Evolutionary conservation across 768 basidiomycete species (phyloP), one percentile per base, ranked within the genome.

Genomic region (Phlegmacium glaucopus): DNA sequence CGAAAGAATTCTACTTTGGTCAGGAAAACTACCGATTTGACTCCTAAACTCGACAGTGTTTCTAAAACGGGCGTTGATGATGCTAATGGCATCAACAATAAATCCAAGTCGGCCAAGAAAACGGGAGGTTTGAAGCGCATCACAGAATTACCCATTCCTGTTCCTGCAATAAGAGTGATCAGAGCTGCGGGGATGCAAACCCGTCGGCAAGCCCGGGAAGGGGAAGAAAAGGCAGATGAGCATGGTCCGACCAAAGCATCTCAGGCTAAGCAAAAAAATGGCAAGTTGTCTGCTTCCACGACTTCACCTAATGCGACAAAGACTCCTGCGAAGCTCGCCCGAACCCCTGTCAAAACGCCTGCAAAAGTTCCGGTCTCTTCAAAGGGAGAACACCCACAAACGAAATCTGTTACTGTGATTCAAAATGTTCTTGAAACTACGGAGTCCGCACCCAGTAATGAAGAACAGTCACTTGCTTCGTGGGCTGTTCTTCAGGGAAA

Each of bases 81-180:
- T 11, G 18, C 29, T 15, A 32, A 38, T 9, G 48, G 27, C 13
- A 42, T 44, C 13, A 44, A 32, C 11, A 46, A 41, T 6, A 26
- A 42, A 39, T 6, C 42, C 6, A 54, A 49, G 32, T 44, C 50
- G 13, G 39, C 49, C 27, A 48, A 50, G 18, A 44, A 38, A 15
- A 44, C 49, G 22, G 34, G 51, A 32, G 44, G 50, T 39, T 28
- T 54, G 16, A 56, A 12, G 47, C 57, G 52, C 34, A 54, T 62
- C 29, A 50, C 60, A 4, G 58, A 61, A 29, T 26, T 63, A 13
- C 60, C 61, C 39, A 41, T 63, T 9, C 61, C 61, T 6, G 51
- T 53, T 39, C 53, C 55, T 10, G 47, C 52, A 28, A 18, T 35
- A 13, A 42, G 47, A 27, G 37, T 52, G 4, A 46, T 44, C 13